A percentile compares a stretch with the other conserved stretches of the same genome.
Evolutionary conservation across 331 rosid genomes (phyloP).

Genomic region (Phaseolus coccineus): DNA sequence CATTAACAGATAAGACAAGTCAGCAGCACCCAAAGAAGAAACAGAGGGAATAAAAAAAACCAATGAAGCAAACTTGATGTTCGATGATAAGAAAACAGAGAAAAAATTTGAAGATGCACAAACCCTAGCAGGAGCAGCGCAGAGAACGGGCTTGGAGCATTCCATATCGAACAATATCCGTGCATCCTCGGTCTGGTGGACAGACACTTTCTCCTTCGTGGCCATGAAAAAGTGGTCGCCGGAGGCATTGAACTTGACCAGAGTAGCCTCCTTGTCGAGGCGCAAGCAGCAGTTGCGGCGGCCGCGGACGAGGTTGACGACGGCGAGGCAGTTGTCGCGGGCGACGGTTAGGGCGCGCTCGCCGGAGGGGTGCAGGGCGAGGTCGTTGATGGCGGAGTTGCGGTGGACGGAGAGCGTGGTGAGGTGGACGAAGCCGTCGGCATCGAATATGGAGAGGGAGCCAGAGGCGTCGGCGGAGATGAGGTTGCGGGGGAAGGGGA

Average conservation of each 20-base stretch:
- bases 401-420: constrained; percentile 66
- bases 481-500: constrained; percentile 86
- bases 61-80: background rate
- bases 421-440: constrained; percentile 86
- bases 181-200: constrained; percentile 90
- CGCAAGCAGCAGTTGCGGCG: constrained; percentile 78
- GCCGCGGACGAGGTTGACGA: constrained; percentile 82
- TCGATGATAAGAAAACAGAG: background rate
- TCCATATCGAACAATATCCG: constrained; percentile 67
- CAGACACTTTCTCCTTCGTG: constrained; percentile 60
- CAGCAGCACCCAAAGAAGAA: background rate
- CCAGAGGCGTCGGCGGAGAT: constrained; percentile 86
- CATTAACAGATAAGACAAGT: background rate
- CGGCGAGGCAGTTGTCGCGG: constrained; percentile 76
- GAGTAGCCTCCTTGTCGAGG: constrained; percentile 69
- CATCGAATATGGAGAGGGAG: constrained; percentile 70
- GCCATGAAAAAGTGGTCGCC: constrained; percentile 83
- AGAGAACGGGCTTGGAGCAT: constrained; percentile 63
- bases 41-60: background rate
- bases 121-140: constrained; percentile 75
- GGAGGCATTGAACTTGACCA: constrained; percentile 58
- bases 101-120: background rate
- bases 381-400: constrained; percentile 67
- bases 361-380: constrained; percentile 85
- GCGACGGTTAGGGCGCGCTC: constrained; percentile 81